A percentile compares a stretch with the other conserved stretches of the same genome.
These are phyloP conservation scores for Beauveria sp. DNA, from an alignment of 2,329 filamentous ascomycete genomes.

Conservation along the genomic window DNA sequence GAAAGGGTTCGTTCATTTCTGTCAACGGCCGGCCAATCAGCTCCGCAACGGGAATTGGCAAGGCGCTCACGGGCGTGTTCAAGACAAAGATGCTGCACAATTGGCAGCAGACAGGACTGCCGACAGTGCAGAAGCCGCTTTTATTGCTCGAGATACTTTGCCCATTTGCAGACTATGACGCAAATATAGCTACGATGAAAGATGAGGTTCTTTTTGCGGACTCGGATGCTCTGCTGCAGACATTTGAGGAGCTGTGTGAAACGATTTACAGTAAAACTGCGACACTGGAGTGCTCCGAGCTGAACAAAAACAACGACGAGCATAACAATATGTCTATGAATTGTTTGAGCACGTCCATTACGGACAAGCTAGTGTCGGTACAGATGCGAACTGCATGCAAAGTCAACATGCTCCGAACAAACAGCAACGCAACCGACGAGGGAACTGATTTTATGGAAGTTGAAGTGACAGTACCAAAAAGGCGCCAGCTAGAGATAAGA, in stretches of 20 bases:
- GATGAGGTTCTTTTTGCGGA: conserved; percentile 63
- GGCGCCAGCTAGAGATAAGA: not conserved
- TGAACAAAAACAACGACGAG: not conserved
- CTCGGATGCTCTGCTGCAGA: conserved; percentile 35
- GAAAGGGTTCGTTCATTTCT: conserved; percentile 53
- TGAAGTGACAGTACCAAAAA: not conserved
- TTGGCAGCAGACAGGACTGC: conserved; percentile 17
- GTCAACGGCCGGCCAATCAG: conserved; percentile 62
- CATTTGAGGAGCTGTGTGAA: conserved; percentile 27
- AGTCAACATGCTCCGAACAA: conserved; percentile 26
- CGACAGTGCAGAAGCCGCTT: conserved; percentile 41
- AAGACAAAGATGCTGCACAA: conserved; percentile 26
- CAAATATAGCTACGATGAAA: conserved; percentile 64
- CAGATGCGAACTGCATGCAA: conserved; percentile 22
- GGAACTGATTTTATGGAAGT: conserved; percentile 13
- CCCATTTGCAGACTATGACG: conserved; percentile 56
- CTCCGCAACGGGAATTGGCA: conserved; percentile 45
- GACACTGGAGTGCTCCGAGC: not conserved
- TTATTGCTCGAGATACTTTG: conserved; percentile 57
- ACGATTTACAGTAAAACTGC: not conserved
- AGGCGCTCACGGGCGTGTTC: conserved; percentile 49
- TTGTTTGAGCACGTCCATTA: not conserved
- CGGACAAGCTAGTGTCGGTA: conserved; percentile 7
- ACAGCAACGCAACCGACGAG: conserved; percentile 25
- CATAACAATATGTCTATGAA: not conserved